These are phyloP conservation scores for Fusarium hostae DNA, from an alignment of 2,329 filamentous ascomycete genomes.

Conservation along the genomic window DNA sequence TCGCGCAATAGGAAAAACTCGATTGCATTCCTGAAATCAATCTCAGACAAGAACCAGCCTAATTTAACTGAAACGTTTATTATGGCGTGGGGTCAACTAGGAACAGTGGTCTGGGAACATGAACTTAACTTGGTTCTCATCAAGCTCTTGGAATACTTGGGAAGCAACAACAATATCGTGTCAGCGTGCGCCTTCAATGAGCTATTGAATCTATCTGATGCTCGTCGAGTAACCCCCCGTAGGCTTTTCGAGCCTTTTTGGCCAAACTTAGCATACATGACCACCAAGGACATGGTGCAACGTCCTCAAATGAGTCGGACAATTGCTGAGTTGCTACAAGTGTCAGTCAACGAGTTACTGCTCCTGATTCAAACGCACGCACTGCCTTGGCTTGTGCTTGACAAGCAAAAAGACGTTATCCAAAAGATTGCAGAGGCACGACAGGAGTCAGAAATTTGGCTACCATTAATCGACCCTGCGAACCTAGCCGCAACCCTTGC, in stretches of 20 bases:
- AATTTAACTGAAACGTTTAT: slow-evolving; percentile 85
- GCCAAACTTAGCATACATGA: slow-evolving; percentile 83
- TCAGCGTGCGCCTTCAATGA: slow-evolving; percentile 87
- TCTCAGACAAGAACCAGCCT: slow-evolving; percentile 75
- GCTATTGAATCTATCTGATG: slow-evolving; percentile 77
- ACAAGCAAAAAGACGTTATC: slow-evolving; percentile 80
- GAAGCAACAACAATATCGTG: slow-evolving; percentile 81
- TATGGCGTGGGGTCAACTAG: slow-evolving; percentile 86
- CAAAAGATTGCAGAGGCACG: slow-evolving; percentile 82
- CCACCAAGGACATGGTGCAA: slow-evolving; percentile 82
- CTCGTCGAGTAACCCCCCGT: slow-evolving; percentile 69
- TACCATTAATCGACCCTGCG: slow-evolving; percentile 63
- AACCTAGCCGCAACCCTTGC: slow-evolving; percentile 70
- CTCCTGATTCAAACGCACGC: slow-evolving; percentile 82
- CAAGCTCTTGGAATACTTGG: slow-evolving; percentile 86
- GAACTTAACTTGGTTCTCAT: slow-evolving; percentile 89
- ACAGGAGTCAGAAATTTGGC: slow-evolving; percentile 72
- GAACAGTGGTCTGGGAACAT: slow-evolving; percentile 78
- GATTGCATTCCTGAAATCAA: slow-evolving; percentile 75
- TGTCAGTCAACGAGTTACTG: slow-evolving; percentile 79
- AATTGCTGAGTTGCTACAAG: slow-evolving; percentile 82
- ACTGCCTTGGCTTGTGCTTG: slow-evolving; percentile 86
- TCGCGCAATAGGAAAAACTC: slow-evolving; percentile 69
- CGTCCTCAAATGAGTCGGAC: slow-evolving; percentile 85
- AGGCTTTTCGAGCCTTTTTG: slow-evolving; percentile 88